A percentile compares a stretch with the other conserved stretches of the same genome.
These are phyloP conservation scores for Dacryopinax spathularia DNA, from an alignment of 768 basidiomycete genomes.

Conservation along the genomic window DNA sequence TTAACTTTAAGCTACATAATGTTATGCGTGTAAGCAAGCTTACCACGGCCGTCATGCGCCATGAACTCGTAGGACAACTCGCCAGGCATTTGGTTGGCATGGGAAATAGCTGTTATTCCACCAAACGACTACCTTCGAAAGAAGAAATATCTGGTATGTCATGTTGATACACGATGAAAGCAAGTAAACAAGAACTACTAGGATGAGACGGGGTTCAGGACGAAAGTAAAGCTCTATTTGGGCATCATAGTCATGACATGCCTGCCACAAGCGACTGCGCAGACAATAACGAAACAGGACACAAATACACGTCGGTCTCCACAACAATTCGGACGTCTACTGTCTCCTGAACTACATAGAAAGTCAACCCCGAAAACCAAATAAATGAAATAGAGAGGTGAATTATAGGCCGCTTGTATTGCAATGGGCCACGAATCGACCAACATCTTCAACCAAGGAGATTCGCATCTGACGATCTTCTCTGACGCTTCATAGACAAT, in stretches of 20 bases:
- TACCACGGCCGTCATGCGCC: no score
- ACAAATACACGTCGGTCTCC: conserved; percentile 1
- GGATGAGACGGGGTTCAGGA: background rate
- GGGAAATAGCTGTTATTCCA: no score
- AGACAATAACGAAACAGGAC: background rate
- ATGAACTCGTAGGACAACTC: no score
- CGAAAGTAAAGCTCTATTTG: background rate
- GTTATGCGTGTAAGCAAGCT: no score
- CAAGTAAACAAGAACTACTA: background rate
- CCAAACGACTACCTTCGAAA: no score
- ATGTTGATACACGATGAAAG: conserved; percentile 4
- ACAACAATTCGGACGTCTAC: conserved; percentile 3
- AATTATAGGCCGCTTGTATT: no score
- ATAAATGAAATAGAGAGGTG: background rate
- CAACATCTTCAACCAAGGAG: background rate
- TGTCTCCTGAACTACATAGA: background rate
- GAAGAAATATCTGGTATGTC: conserved; percentile 5
- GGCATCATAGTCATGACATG: conserved; percentile 3
- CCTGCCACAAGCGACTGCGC: background rate
- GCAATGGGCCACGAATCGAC: no score
- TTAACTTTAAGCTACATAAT: no score
- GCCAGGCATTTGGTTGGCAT: no score
- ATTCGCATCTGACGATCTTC: conserved; percentile 1
- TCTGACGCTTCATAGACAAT: conserved; percentile 1
- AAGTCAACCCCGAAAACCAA: background rate